phyloP scores from a whole-genome alignment of 805 yeast genomes.

The Dipodascopsis uninucleata region DNA sequence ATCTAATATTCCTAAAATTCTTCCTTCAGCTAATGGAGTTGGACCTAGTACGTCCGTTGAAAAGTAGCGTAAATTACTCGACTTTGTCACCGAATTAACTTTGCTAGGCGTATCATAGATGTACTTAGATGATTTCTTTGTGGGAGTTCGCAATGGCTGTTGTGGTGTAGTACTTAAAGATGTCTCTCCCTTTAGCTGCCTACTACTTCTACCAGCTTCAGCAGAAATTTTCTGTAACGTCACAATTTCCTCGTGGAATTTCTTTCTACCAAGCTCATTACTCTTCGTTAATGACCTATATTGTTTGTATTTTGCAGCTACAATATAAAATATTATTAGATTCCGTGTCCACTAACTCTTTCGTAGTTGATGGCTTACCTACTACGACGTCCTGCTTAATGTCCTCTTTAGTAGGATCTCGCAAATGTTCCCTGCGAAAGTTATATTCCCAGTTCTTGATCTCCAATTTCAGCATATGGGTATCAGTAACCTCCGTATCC shows the following conservation, averaged over 20 bases:
- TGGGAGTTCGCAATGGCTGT: not conserved
- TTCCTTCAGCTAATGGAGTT: conserved; percentile 28
- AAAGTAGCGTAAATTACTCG: conserved; percentile 1
- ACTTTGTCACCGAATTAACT: conserved; percentile 8
- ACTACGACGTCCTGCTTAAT: conserved; percentile 43
- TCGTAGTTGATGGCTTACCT: conserved; percentile 23
- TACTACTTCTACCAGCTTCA: not conserved
- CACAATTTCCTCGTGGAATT: not conserved
- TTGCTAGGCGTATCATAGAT: conserved; percentile 12
- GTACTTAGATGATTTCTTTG: not conserved
- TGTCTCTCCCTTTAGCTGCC: not conserved
- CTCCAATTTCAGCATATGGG: conserved; percentile 43
- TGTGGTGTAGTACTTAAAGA: not conserved
- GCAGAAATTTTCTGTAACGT: not conserved
- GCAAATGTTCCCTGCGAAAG: conserved; percentile 40
- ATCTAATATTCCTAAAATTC: conserved; percentile 27
- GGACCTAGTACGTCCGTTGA: conserved; percentile 22
- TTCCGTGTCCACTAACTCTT: too few species aligned
- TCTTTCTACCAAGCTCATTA: not conserved
- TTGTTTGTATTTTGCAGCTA: conserved; percentile 22
- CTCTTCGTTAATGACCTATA: conserved; percentile 4
- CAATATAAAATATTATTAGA: too few species aligned
- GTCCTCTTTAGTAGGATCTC: conserved; percentile 49
- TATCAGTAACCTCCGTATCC: too few species aligned
- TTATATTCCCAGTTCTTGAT: conserved; percentile 56